Percentiles rank a stretch among this genome's conserved stretches.
phyloP scores from a whole-genome alignment of 1,284 basidiomycete species.

The Leccinum pachyderme region DNA sequence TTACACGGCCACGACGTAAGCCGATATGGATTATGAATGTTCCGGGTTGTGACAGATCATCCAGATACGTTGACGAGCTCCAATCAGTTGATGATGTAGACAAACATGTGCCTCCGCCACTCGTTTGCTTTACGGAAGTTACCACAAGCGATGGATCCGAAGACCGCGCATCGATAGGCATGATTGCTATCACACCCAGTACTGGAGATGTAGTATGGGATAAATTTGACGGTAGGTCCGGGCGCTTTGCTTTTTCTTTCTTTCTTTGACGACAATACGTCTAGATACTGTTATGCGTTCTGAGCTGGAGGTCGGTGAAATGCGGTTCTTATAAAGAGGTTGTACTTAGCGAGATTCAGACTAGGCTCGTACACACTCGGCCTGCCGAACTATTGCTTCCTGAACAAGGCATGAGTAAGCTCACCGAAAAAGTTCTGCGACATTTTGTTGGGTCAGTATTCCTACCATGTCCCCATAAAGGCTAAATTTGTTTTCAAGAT shows the following conservation, averaged over 20 bases:
- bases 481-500: constrained; percentile 33
- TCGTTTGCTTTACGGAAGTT: constrained; percentile 76
- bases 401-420: constrained; percentile 57
- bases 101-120: constrained; percentile 51
- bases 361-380: constrained; percentile 77
- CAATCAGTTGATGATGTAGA: constrained; percentile 68
- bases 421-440: constrained; percentile 76
- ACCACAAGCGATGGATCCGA: constrained; percentile 41
- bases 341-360: constrained; percentile 43
- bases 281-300: constrained; percentile 78
- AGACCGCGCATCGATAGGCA: constrained; percentile 63
- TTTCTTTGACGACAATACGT: constrained; percentile 10
- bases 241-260: not conserved
- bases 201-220: constrained; percentile 95
- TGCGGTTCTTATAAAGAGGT: not conserved
- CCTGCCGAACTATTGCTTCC: constrained; percentile 84
- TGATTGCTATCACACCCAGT: constrained; percentile 81
- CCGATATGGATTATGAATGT: not conserved
- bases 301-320: constrained; percentile 71
- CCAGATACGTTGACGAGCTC: constrained; percentile 72
- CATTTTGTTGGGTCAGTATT: constrained; percentile 60
- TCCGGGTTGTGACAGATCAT: constrained; percentile 6
- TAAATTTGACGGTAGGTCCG: constrained; percentile 69
- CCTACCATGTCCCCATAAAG: constrained; percentile 1
- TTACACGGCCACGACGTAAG: constrained; percentile 88